Evolutionary conservation across 2,329 filamentous ascomycete genomes (phyloP).

Genomic region (Penicillium crustosum): DNA sequence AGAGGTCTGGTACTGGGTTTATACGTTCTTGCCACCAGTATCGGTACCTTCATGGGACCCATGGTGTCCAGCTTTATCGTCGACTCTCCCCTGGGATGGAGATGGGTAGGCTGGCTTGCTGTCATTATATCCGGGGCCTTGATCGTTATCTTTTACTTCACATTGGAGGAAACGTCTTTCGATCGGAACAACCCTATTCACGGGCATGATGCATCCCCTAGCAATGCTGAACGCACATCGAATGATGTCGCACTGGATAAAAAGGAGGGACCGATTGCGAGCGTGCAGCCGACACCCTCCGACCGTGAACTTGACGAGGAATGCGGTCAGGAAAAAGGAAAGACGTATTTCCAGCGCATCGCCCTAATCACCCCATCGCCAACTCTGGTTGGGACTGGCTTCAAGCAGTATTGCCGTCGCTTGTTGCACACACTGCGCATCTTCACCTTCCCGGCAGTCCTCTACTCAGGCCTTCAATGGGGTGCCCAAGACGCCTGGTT

Average conservation of each 20-base stretch:
- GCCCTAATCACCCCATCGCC: constrained; percentile 57
- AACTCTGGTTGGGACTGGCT: constrained; percentile 54
- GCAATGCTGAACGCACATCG: not conserved
- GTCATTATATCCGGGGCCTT: constrained; percentile 52
- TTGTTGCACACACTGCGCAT: constrained; percentile 58
- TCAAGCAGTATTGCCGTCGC: constrained; percentile 55
- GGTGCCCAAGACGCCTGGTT: constrained; percentile 61
- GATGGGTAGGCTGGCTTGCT: constrained; percentile 56
- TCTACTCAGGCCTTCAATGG: constrained; percentile 60
- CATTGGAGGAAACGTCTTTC: constrained; percentile 52
- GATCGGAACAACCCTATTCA: constrained; percentile 20
- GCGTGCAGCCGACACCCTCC: not conserved
- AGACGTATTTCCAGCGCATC: constrained; percentile 57
- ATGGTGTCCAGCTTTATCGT: constrained; percentile 55
- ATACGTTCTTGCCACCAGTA: constrained; percentile 57
- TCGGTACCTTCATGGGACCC: constrained; percentile 58
- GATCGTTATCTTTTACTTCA: constrained; percentile 52
- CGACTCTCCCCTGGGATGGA: constrained; percentile 50
- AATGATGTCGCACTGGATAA: not conserved
- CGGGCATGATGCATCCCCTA: constrained; percentile 7
- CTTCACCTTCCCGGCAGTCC: constrained; percentile 58
- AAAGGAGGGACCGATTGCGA: constrained; percentile 3
- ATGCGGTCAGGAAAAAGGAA: constrained; percentile 34
- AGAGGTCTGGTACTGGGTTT: constrained; percentile 55
- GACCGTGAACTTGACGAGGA: constrained; percentile 12